Conservation (phyloP, 75 land plant species). For the Pinus taeda region DNA sequence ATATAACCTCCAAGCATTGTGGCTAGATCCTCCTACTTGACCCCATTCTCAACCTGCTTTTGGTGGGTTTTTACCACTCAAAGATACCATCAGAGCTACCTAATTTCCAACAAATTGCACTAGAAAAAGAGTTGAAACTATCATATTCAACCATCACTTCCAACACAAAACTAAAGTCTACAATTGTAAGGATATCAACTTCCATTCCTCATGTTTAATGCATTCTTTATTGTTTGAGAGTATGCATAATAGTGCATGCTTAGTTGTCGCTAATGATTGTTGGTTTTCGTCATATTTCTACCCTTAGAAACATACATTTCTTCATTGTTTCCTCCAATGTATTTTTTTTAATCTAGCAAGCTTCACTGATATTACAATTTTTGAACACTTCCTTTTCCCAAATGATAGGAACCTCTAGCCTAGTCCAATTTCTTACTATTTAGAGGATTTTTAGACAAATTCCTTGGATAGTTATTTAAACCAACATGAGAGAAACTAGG, state of each 20-base stretch:
- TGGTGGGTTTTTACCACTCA: too few species aligned
- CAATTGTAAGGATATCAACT: slow-evolving; percentile 36
- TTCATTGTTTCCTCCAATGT: not conserved
- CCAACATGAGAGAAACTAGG: slow-evolving; percentile 29
- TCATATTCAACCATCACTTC: slow-evolving; percentile 25
- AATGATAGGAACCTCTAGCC: not conserved
- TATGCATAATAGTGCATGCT: slow-evolving; percentile 21
- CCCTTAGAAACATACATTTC: not conserved
- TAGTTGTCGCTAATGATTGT: not conserved
- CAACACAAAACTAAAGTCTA: slow-evolving; percentile 23
- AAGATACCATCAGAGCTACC: too few species aligned
- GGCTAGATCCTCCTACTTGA: too few species aligned
- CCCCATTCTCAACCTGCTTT: too few species aligned
- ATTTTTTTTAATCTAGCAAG: not conserved
- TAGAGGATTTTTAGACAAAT: slow-evolving; percentile 10
- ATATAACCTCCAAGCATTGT: too few species aligned
- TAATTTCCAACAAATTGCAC: too few species aligned
- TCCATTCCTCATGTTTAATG: slow-evolving; percentile 26
- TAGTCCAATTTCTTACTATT: not conserved
- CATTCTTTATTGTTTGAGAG: slow-evolving; percentile 32
- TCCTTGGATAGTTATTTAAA: not conserved
- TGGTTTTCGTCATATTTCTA: not conserved
- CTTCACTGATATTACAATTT: not conserved
- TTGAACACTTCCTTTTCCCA: not conserved
- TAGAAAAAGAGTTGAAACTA: slow-evolving; percentile 12